A percentile compares a stretch with the other conserved stretches of the same genome.
Conservation (phyloP, 2,329 filamentous ascomycete genomes). For the Colletotrichum coccodes region DNA sequence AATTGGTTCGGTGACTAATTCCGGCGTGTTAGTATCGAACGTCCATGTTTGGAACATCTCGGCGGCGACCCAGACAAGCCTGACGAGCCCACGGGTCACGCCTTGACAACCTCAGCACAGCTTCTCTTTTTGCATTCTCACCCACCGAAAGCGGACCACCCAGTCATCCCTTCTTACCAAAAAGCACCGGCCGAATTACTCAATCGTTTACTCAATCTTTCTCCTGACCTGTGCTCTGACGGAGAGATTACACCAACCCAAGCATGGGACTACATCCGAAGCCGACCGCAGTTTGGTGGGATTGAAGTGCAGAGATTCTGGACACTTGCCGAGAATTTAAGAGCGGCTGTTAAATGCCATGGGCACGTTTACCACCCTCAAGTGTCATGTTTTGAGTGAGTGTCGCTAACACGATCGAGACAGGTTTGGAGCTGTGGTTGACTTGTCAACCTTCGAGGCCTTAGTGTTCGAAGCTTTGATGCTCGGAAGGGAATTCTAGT, state of each 20-base stretch:
- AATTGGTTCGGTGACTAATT: not conserved
- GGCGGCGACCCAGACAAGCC: slow-evolving; percentile 38
- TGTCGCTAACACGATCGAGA: not conserved
- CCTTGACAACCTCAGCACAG: slow-evolving; percentile 39
- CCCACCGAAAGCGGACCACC: not conserved
- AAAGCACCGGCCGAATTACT: slow-evolving; percentile 36
- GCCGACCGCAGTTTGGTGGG: slow-evolving; percentile 42
- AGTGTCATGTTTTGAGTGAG: not conserved
- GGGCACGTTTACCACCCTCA: slow-evolving; percentile 36
- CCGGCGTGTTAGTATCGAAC: slow-evolving; percentile 37
- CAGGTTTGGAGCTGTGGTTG: slow-evolving; percentile 25
- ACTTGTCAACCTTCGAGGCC: slow-evolving; percentile 3
- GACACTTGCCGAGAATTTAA: slow-evolving; percentile 39
- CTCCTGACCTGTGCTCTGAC: slow-evolving; percentile 38
- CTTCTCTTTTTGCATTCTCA: slow-evolving; percentile 22
- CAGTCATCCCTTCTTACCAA: slow-evolving; percentile 5
- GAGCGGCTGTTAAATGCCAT: slow-evolving; percentile 47
- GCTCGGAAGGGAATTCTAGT: not conserved
- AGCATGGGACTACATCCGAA: slow-evolving; percentile 47
- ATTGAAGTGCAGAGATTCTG: slow-evolving; percentile 41
- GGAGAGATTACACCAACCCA: slow-evolving; percentile 51
- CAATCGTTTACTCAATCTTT: slow-evolving; percentile 37
- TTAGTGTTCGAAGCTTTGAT: slow-evolving; percentile 6
- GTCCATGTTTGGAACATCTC: slow-evolving; percentile 41
- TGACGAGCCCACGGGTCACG: slow-evolving; percentile 39